phyloP scores from a whole-genome alignment of 306 rosid genomes.

The Leucaena leucocephala region DNA sequence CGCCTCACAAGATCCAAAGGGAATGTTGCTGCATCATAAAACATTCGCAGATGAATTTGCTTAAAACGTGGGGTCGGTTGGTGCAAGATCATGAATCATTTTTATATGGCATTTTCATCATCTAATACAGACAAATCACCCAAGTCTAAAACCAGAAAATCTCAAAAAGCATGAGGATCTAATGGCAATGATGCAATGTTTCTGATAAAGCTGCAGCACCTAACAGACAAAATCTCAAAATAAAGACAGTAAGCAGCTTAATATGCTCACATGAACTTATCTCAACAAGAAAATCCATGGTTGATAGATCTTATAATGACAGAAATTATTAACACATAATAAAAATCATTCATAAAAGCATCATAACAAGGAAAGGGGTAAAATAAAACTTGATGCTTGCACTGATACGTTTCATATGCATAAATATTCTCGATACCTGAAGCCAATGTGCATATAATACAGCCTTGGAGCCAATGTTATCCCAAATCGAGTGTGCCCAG shows the following conservation, averaged over 20 bases:
- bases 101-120: too few species aligned
- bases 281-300: slow-evolving; percentile 14
- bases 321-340: slow-evolving; percentile 20
- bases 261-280: neutral
- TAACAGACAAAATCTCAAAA: neutral
- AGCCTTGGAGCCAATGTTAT: slow-evolving; percentile 21
- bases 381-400: slow-evolving; percentile 1
- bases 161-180: neutral
- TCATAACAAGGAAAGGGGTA: neutral
- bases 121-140: neutral
- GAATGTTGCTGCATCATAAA: slow-evolving; percentile 76
- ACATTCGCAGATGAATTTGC: slow-evolving; percentile 38
- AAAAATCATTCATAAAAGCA: neutral
- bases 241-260: neutral
- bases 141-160: too few species aligned
- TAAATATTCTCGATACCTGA: slow-evolving; percentile 11
- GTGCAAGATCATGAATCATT: too few species aligned
- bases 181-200: neutral
- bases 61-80: neutral
- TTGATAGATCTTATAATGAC: neutral
- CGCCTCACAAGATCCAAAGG: slow-evolving; percentile 70
- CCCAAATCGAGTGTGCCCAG: slow-evolving; percentile 3
- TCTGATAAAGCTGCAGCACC: slow-evolving; percentile 14
- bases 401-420: slow-evolving; percentile 20
- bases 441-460: slow-evolving; percentile 26